These are phyloP conservation scores for Pyricularia grisea DNA, from an alignment of 2,329 filamentous ascomycete genomes.

Conservation along the genomic window DNA sequence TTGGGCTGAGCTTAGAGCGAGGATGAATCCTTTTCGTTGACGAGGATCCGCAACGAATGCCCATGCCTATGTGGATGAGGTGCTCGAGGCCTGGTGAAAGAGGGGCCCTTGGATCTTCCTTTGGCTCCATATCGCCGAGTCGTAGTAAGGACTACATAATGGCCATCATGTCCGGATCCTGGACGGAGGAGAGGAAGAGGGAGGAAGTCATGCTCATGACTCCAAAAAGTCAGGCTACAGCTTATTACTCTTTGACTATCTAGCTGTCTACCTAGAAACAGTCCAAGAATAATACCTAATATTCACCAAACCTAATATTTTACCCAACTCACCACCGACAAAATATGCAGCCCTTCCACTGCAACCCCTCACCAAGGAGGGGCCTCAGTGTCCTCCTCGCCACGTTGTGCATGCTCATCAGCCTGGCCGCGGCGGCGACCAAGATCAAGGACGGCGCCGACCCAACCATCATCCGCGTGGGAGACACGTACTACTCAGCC, in stretches of 20 bases:
- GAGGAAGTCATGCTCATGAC: background rate
- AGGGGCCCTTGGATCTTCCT: background rate
- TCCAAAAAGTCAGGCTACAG: background rate
- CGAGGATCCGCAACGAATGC: background rate
- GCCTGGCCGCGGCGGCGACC: slow-evolving; percentile 4
- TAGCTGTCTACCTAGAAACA: background rate
- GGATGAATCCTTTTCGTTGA: background rate
- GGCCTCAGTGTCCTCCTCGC: background rate
- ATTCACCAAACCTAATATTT: background rate
- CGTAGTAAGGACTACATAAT: background rate
- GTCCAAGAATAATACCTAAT: background rate
- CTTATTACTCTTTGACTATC: background rate
- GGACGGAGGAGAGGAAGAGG: background rate
- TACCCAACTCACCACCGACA: background rate
- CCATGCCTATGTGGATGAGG: background rate
- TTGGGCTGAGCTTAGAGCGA: background rate
- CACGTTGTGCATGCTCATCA: slow-evolving; percentile 7
- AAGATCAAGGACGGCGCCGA: slow-evolving; percentile 12
- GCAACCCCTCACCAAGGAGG: background rate
- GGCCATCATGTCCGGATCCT: background rate
- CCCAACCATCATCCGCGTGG: slow-evolving; percentile 12
- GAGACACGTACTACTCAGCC: slow-evolving; percentile 14
- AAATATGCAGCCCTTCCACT: background rate
- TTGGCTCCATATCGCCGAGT: background rate
- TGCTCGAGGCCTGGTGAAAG: background rate